Percentiles rank a stretch among this genome's conserved stretches.
phyloP scores from a whole-genome alignment of 352 stramenopile species.

The Pythium utonaiense region DNA sequence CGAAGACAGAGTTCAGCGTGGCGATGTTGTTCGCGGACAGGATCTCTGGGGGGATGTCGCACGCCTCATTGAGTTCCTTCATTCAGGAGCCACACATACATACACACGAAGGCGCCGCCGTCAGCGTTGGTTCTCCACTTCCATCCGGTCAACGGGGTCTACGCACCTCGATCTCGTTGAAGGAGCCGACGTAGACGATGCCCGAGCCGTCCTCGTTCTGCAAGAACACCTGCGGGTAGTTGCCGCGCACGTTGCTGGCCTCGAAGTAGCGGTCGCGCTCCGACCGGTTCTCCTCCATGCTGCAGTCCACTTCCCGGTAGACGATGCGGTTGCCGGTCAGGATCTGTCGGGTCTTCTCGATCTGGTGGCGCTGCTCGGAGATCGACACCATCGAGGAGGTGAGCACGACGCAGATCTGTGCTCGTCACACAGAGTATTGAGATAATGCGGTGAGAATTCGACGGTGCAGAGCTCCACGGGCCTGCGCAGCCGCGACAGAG shows the following conservation, averaged over 20 bases:
- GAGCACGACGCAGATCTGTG: conserved; percentile 55
- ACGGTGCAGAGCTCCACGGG: too few species aligned
- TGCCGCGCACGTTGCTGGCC: conserved; percentile 71
- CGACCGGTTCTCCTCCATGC: conserved; percentile 71
- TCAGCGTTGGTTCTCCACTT: not conserved
- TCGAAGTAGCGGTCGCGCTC: conserved; percentile 76
- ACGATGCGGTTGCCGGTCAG: conserved; percentile 69
- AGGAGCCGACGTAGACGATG: conserved; percentile 72
- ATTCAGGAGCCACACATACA: too few species aligned
- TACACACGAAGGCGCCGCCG: not conserved
- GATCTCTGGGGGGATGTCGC: conserved; percentile 70
- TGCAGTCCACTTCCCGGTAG: conserved; percentile 78
- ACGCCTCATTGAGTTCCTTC: conserved; percentile 82
- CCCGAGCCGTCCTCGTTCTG: conserved; percentile 42
- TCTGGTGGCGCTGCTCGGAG: conserved; percentile 77
- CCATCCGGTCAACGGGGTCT: not conserved
- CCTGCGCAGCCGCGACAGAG: not conserved
- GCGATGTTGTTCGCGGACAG: conserved; percentile 74
- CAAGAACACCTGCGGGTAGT: conserved; percentile 86
- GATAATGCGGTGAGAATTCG: too few species aligned
- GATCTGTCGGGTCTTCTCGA: conserved; percentile 62
- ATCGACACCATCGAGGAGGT: conserved; percentile 75
- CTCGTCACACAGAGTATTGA: too few species aligned
- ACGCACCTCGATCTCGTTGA: conserved; percentile 75
- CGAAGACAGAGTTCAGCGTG: conserved; percentile 70